A percentile compares a stretch with the other conserved stretches of the same genome.
These are phyloP conservation scores for Salix udensis DNA, from an alignment of 345 rosid genomes.

Conservation along the genomic window DNA sequence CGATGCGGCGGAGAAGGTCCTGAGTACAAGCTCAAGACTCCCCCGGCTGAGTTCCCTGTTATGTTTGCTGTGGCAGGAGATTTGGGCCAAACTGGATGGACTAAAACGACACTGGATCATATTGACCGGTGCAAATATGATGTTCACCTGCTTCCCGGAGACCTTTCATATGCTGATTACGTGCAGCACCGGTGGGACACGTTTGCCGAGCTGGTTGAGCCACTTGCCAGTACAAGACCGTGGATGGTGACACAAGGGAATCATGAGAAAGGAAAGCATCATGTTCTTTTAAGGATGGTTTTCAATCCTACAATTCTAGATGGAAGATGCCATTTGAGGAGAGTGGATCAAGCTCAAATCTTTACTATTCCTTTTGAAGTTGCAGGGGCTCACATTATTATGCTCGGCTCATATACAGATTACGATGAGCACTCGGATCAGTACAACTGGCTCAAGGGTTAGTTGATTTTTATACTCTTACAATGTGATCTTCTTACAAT, in stretches of 20 bases:
- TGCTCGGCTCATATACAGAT: conserved; percentile 87
- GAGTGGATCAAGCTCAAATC: conserved; percentile 87
- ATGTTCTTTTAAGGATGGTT: conserved; percentile 59
- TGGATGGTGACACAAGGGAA: conserved; percentile 99
- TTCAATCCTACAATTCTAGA: conserved; percentile 71
- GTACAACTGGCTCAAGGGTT: conserved; percentile 86
- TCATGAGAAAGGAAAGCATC: conserved; percentile 76
- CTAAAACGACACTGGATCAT: conserved; percentile 84
- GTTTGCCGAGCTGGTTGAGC: conserved; percentile 84
- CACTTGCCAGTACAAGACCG: conserved; percentile 86
- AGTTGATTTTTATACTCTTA: not conserved
- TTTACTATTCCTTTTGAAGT: conserved; percentile 93
- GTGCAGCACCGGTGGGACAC: conserved; percentile 86
- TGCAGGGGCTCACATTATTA: conserved; percentile 72
- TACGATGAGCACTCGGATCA: conserved; percentile 64
- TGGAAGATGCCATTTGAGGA: conserved; percentile 95
- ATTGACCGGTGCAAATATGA: conserved; percentile 68
- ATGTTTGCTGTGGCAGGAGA: conserved; percentile 92
- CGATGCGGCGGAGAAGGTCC: conserved; percentile 78
- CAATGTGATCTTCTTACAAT: not conserved
- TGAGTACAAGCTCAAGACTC: conserved; percentile 83
- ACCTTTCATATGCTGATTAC: conserved; percentile 91
- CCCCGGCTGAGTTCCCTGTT: conserved; percentile 70
- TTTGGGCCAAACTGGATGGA: conserved; percentile 97
- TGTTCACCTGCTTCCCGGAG: conserved; percentile 87